phyloP scores from a whole-genome alignment of 257 asterid genomes.

The Solanum medicagineum region DNA sequence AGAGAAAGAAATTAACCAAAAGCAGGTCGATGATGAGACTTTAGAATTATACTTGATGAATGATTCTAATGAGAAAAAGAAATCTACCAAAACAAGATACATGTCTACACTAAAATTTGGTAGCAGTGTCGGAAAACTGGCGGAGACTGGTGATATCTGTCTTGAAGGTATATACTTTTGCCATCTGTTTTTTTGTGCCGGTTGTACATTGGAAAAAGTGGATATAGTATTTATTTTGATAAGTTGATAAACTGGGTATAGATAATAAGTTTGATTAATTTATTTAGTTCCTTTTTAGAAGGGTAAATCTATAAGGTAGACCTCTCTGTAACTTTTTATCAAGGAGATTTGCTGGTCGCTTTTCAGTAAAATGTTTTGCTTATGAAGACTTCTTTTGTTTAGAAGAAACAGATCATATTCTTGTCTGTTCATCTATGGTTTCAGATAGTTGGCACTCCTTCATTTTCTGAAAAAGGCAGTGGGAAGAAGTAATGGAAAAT shows the following conservation, averaged over 20 bases:
- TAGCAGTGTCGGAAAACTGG: slow-evolving; percentile 47
- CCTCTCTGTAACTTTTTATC: background rate
- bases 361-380: background rate
- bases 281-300: background rate
- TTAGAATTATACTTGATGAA: slow-evolving; percentile 39
- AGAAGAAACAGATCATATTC: background rate
- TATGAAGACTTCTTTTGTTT: background rate
- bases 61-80: slow-evolving; percentile 28
- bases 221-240: background rate
- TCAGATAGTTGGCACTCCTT: background rate
- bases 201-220: background rate
- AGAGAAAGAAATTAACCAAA: slow-evolving; percentile 56
- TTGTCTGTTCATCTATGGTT: background rate
- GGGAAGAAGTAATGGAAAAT: background rate
- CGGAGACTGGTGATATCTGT: slow-evolving; percentile 65
- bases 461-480: background rate
- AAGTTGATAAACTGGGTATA: background rate
- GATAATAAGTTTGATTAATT: background rate
- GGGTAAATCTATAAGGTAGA: background rate
- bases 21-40: slow-evolving; percentile 32
- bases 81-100: slow-evolving; percentile 24
- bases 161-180: slow-evolving; percentile 55
- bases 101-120: slow-evolving; percentile 71
- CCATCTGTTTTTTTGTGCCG: background rate
- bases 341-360: background rate